Base-by-base conservation (phyloP, 495 filamentous ascomycete species). In the Aspergillus kassunensis region DNA sequence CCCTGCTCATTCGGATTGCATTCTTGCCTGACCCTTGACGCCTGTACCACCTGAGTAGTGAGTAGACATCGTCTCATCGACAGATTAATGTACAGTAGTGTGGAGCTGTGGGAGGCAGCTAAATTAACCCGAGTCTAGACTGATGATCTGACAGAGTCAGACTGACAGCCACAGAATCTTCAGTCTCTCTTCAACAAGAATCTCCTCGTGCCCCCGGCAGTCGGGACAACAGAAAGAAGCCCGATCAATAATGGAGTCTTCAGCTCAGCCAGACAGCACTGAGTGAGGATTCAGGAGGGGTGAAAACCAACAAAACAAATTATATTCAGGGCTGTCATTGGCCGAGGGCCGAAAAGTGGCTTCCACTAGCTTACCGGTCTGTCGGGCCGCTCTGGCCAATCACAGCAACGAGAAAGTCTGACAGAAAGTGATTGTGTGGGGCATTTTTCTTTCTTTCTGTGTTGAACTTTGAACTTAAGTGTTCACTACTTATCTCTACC, bases 311-410 rank as follows among this genome's bases (percentile, higher is more conserved):
- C 57, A 63, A 36, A 51, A 33, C 4, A 8, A 29, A 7, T 10
- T 20, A 24, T 19, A 47, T 19, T 21, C 27, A 16, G 21, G 16
- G 45, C 30, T 33, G 45, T 44, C 46, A 60, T 62, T 65, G 62
- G 62, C 20, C 18, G 57, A 53, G 56, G 49, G 59, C 55, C 23
- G 25, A 44, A 25, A 49, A 56, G 59, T 58, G 56, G 57, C 53
- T 56, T 45, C 53, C 54, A 49, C 44, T 47, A 49, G 49, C 48
- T 46, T 62, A 62, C 62, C 62, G 51, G 56, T 52, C 45, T 58
- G 44, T 53, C 51, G 62, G 62, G 55, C 53, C 57, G 16, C 9
- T 15, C 18, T 33, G 42, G 37, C 62, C 44, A 65, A 65, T 65
- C 19, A 54, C 47, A 46, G 46, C 39, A 37, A 46, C 29, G 43